Conservation (phyloP, 2,329 filamentous ascomycete genomes). For the Fusarium sterilihyphosum region DNA sequence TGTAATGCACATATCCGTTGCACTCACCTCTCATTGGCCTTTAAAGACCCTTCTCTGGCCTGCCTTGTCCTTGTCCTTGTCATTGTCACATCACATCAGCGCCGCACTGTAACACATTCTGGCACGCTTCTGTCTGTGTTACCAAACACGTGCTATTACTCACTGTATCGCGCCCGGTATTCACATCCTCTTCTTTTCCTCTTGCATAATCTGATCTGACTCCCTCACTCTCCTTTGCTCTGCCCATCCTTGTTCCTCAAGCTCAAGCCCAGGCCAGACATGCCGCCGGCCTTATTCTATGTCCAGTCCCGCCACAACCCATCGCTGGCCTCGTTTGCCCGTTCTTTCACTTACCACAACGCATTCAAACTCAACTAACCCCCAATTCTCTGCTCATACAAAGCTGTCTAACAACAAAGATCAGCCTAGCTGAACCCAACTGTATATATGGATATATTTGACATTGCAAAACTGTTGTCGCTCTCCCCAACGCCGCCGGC, state of each 20-base stretch:
- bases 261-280: background rate
- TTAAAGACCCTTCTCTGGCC: background rate
- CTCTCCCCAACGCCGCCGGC: constrained; percentile 28
- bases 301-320: background rate
- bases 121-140: constrained; percentile 3
- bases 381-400: constrained; percentile 8
- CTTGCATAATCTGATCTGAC: background rate
- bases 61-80: background rate
- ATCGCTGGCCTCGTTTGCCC: background rate
- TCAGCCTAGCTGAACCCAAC: constrained; percentile 2
- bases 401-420: constrained; percentile 1
- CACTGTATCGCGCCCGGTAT: background rate
- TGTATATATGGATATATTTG: background rate
- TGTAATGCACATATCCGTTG: background rate
- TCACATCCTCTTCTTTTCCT: background rate
- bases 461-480: constrained; percentile 16
- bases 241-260: background rate
- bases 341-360: constrained; percentile 4
- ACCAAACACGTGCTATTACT: constrained; percentile 10
- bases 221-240: background rate
- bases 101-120: constrained; percentile 10
- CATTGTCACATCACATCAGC: background rate
- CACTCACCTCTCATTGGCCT: constrained; percentile 4
- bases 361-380: constrained; percentile 2
- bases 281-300: background rate